Conservation (phyloP, 2,329 filamentous ascomycete species). For the Cercospora berteroae region DNA sequence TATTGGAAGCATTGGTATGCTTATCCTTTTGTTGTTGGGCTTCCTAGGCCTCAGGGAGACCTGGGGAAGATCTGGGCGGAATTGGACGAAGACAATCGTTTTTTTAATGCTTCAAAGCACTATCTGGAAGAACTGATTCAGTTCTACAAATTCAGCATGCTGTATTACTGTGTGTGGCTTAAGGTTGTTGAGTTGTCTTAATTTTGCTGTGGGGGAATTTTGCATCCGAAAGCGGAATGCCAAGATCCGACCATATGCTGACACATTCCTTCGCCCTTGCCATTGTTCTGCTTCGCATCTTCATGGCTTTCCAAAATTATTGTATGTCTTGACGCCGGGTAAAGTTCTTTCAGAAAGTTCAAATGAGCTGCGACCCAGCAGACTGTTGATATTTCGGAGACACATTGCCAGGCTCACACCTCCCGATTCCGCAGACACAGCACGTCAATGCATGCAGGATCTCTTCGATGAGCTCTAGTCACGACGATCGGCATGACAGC, state of each 20-base stretch:
- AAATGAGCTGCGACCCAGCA: too few species aligned
- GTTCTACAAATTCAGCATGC: too few species aligned
- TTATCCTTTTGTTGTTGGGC: neutral
- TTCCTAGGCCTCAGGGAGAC: neutral
- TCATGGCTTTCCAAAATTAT: neutral
- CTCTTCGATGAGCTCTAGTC: too few species aligned
- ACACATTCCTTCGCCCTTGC: neutral
- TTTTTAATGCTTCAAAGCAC: neutral
- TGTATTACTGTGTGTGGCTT: too few species aligned
- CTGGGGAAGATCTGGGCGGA: neutral
- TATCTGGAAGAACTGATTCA: too few species aligned
- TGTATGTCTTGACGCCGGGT: neutral
- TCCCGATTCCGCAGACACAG: too few species aligned
- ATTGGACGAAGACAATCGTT: neutral
- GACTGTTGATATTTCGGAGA: too few species aligned
- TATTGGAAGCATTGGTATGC: neutral
- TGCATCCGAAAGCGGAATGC: neutral
- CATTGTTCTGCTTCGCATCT: neutral
- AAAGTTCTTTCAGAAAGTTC: too few species aligned
- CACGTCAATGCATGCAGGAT: too few species aligned
- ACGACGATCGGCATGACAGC: too few species aligned
- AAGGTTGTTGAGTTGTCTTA: too few species aligned
- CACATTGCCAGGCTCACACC: too few species aligned
- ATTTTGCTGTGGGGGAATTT: neutral
- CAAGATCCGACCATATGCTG: neutral